A percentile compares a stretch with the other conserved stretches of the same genome.
Evolutionary conservation across 2,329 filamentous ascomycete species (phyloP).

Genomic region (Xylogone sp.): DNA sequence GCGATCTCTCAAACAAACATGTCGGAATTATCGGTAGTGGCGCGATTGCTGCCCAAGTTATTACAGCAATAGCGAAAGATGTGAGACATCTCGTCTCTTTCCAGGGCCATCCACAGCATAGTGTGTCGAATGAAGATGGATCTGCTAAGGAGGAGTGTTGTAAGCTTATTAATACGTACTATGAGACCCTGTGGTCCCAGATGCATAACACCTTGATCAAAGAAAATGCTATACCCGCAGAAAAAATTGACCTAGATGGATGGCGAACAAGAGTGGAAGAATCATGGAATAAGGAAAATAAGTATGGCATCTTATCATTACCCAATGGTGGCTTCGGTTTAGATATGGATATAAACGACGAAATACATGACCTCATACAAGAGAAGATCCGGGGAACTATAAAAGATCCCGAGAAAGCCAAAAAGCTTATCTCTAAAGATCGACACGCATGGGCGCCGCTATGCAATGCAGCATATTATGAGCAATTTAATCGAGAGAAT

Average conservation of each 20-base stretch:
- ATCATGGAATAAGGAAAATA: background rate
- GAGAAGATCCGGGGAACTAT: conserved; percentile 22
- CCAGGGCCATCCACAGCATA: conserved; percentile 50
- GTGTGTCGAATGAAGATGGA: conserved; percentile 22
- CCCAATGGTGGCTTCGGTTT: conserved; percentile 23
- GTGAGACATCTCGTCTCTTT: conserved; percentile 41
- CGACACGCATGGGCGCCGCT: conserved; percentile 18
- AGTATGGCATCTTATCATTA: conserved; percentile 23
- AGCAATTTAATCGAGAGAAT: conserved; percentile 27
- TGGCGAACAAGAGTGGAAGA: background rate
- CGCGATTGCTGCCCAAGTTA: conserved; percentile 19
- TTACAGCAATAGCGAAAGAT: conserved; percentile 26
- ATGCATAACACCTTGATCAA: background rate
- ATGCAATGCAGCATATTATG: conserved; percentile 32
- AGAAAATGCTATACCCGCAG: background rate
- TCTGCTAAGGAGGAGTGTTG: conserved; percentile 27
- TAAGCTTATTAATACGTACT: conserved; percentile 14
- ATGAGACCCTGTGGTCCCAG: background rate
- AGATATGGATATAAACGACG: conserved; percentile 16
- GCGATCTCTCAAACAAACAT: conserved; percentile 22
- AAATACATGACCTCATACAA: conserved; percentile 21
- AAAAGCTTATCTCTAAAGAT: conserved; percentile 13
- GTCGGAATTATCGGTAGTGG: conserved; percentile 16
- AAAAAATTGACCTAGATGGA: background rate
- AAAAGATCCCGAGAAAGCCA: conserved; percentile 17